phyloP scores from a whole-genome alignment of 129 eudicot species.

The Pittosporum tobira region DNA sequence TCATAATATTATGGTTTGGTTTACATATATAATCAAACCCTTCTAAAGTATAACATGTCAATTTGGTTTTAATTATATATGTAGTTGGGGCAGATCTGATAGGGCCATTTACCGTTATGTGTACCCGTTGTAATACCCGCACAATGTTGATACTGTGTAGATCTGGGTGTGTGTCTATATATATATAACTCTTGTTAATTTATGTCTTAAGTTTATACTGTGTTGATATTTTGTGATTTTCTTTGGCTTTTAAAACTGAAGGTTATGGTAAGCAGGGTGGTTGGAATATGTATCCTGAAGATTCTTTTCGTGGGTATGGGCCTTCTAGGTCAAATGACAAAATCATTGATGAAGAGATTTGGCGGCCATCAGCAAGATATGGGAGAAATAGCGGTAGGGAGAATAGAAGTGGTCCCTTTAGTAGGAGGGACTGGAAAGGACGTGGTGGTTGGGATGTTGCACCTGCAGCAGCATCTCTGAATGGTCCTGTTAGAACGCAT shows the following conservation, averaged over 20 bases:
- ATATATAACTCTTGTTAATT: conserved; percentile 3
- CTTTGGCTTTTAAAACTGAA: conserved; percentile 23
- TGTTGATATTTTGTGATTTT: conserved; percentile 9
- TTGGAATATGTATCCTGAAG: conserved; percentile 44
- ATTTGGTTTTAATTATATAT: conserved; percentile 8
- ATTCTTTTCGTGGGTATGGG: conserved; percentile 37
- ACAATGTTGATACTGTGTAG: too few relatives aligned
- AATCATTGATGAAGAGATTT: conserved; percentile 35
- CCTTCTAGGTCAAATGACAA: conserved; percentile 38
- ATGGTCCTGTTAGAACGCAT: conserved; percentile 27
- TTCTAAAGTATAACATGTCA: not conserved
- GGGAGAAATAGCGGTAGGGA: conserved; percentile 40
- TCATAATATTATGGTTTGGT: too few relatives aligned
- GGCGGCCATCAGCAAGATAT: conserved; percentile 34
- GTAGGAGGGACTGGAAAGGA: conserved; percentile 50
- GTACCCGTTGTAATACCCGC: too few relatives aligned
- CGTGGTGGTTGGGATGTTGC: conserved; percentile 33
- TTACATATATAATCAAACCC: too few relatives aligned
- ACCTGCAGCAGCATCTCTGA: conserved; percentile 30
- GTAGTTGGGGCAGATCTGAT: too few relatives aligned
- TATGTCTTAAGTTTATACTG: conserved; percentile 8
- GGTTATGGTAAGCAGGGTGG: conserved; percentile 77
- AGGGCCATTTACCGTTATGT: too few relatives aligned
- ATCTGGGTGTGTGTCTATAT: too few relatives aligned
- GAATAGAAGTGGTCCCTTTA: conserved; percentile 27